Percentiles rank a stretch among this genome's conserved stretches.
Conservation (phyloP, 1,284 basidiomycete species). For the Gymnopus androsaceus region DNA sequence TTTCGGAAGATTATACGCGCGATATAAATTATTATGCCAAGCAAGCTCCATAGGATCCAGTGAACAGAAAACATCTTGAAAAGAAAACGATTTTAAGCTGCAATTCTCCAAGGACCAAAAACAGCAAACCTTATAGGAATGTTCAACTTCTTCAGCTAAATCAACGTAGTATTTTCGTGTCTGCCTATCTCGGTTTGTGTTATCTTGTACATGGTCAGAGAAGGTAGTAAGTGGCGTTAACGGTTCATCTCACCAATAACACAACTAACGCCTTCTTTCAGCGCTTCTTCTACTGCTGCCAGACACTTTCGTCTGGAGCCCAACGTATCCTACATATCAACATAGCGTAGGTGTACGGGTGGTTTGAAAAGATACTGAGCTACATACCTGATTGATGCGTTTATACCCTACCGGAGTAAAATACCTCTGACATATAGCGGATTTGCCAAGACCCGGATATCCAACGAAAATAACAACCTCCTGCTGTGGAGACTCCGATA, state of each 20-base stretch:
- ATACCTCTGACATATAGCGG: slow-evolving; percentile 72
- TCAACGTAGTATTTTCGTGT: slow-evolving; percentile 74
- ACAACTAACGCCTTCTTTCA: slow-evolving; percentile 63
- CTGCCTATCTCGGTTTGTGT: slow-evolving; percentile 75
- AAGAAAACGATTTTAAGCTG: neutral
- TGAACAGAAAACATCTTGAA: slow-evolving; percentile 74
- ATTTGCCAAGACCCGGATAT: slow-evolving; percentile 86
- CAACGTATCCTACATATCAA: slow-evolving; percentile 57
- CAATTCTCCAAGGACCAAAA: neutral
- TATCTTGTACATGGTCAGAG: slow-evolving; percentile 55
- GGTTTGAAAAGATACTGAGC: neutral
- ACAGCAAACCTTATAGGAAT: slow-evolving; percentile 56
- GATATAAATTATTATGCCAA: slow-evolving; percentile 89
- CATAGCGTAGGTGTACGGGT: neutral
- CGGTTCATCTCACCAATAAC: slow-evolving; percentile 63
- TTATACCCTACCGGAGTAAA: slow-evolving; percentile 73
- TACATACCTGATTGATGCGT: slow-evolving; percentile 75
- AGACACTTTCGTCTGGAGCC: slow-evolving; percentile 76
- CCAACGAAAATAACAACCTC: slow-evolving; percentile 88
- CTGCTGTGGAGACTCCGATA: slow-evolving; percentile 42
- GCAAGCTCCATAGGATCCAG: slow-evolving; percentile 74
- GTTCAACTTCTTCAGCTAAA: slow-evolving; percentile 56
- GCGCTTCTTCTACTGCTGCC: slow-evolving; percentile 57
- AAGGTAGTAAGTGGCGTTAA: neutral
- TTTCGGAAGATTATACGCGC: slow-evolving; percentile 62